Percentiles rank a stretch among this genome's conserved stretches.
Evolutionary conservation across 1,284 basidiomycete species (phyloP).

Genomic region (Phellopilus nigrolimitatus): DNA sequence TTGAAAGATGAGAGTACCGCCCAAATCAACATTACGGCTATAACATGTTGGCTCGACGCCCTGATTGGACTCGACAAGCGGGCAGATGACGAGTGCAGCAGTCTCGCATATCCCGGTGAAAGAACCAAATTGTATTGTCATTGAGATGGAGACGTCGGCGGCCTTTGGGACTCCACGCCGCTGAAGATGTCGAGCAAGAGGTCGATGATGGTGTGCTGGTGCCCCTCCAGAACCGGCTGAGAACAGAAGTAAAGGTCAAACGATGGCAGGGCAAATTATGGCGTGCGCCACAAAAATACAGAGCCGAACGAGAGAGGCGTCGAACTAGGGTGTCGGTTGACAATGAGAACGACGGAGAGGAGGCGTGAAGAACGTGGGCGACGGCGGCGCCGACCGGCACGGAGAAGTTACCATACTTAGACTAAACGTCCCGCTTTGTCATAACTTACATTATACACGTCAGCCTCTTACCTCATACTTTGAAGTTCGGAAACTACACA

Average conservation of each 20-base stretch:
- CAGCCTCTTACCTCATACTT: too few species aligned
- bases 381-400: neutral
- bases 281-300: neutral
- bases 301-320: neutral
- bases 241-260: neutral
- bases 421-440: neutral
- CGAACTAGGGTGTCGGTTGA: neutral
- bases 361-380: constrained; percentile 1
- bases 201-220: neutral
- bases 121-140: constrained; percentile 76
- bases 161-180: neutral
- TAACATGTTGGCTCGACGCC: constrained; percentile 96
- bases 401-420: neutral
- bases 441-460: too few species aligned
- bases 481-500: too few species aligned
- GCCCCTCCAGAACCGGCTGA: neutral
- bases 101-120: constrained; percentile 88
- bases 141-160: constrained; percentile 25
- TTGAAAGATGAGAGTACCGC: constrained; percentile 92
- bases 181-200: neutral
- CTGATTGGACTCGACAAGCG: constrained; percentile 76
- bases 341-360: neutral
- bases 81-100: constrained; percentile 92
- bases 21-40: constrained; percentile 93
- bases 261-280: neutral